Conservation (phyloP, 2,329 filamentous ascomycete species). For the Parastagonospora avenae region DNA sequence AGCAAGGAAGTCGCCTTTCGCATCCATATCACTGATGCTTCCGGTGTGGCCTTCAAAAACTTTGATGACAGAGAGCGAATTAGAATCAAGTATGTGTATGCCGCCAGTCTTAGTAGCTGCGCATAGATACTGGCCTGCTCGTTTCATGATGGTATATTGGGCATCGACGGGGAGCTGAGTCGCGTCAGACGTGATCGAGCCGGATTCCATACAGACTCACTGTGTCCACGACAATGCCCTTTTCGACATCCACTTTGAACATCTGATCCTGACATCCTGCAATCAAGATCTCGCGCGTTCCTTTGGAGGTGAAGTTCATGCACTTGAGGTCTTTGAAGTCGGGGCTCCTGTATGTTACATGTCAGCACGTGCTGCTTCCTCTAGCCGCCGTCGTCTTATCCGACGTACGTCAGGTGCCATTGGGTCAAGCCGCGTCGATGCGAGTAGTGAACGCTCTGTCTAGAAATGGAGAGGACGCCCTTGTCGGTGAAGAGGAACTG, state of each 20-base stretch:
- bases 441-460: conserved; percentile 87
- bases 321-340: conserved; percentile 88
- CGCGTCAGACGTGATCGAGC: conserved; percentile 25
- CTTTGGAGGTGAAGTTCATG: conserved; percentile 93
- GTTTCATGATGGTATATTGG: conserved; percentile 91
- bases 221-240: conserved; percentile 52
- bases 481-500: conserved; percentile 91
- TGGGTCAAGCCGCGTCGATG: conserved; percentile 78
- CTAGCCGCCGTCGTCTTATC: not conserved
- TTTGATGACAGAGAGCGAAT: conserved; percentile 77
- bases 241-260: conserved; percentile 73
- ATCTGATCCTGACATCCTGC: conserved; percentile 86
- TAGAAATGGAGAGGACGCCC: conserved; percentile 84
- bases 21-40: conserved; percentile 95
- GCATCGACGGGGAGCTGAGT: conserved; percentile 69
- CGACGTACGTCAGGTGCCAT: conserved; percentile 80
- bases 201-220: conserved; percentile 20
- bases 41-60: conserved; percentile 90
- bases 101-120: conserved; percentile 82
- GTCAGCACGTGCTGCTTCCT: conserved; percentile 20
- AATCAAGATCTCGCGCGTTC: conserved; percentile 80
- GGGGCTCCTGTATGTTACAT: conserved; percentile 57
- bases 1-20: conserved; percentile 90
- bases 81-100: conserved; percentile 84
- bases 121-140: conserved; percentile 83